Evolutionary conservation across 768 basidiomycete genomes (phyloP), one percentile per base, ranked within the genome.

Genomic region (Exsudoporus frostii): DNA sequence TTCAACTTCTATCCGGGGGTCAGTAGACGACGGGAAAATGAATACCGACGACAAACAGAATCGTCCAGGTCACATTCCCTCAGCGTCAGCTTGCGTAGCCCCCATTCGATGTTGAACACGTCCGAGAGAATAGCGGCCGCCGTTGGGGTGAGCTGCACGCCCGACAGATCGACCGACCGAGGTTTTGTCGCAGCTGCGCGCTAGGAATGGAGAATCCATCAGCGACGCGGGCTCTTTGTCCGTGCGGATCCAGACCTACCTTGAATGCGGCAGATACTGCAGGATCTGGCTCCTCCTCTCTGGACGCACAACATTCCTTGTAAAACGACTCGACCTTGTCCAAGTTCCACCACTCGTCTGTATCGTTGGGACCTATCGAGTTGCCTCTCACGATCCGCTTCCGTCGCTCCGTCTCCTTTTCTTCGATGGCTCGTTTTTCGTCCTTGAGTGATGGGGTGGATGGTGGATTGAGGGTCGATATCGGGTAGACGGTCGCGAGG

Each of bases 31-130:
- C 14, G 32, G 33, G 2, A 45, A 40, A 25, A 20, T 54, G 43
- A 27, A 24, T 1, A 19, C n/a, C 48, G 22, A 40, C 40, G 39
- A 66, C 51, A 6, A 71, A 93, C 93, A 53, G 79, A 77, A 47
- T 92, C 89, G 58, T 94, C 92, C 20, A 98, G 69, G 59, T 94
- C 85, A 62, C 94, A 98, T 66, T 90, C 88, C 38, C 90, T 83
- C 50, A 97, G 79, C 0, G 88, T 85, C 20, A 96, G 74, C 62
- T 92, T 95, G 25, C 88, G 77, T 19, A 97, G 73, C 0, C 94
- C 95, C 90, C 94, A 98, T 69, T 98, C 92, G 52, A 97, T 86
- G 8, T 84, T 83, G 57, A 98, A 84, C 14, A 97, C 84, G 70
- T 98, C 96, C 0, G 96, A 88, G 17, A 99, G 78, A 17, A 93